Conservation (phyloP, 176 grass and related monocot species). For the Musa troglodytarum region DNA sequence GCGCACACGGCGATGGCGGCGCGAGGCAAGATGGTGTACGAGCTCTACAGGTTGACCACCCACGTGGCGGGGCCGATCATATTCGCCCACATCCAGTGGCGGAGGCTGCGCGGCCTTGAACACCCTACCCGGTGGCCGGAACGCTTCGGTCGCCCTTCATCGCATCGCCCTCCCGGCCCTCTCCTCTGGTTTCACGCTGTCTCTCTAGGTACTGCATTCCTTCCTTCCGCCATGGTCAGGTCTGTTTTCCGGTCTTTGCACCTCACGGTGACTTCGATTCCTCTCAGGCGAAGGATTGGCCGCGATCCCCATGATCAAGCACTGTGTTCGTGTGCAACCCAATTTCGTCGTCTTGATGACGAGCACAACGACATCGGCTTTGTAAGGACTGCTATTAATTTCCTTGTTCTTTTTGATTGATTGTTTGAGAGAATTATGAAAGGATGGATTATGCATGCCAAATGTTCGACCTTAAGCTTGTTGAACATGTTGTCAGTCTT, state of each 20-base stretch:
- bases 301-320: constrained; percentile 62
- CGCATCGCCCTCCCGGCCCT: constrained; percentile 35
- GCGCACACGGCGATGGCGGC: neutral
- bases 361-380: constrained; percentile 70
- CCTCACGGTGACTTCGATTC: neutral
- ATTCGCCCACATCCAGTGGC: constrained; percentile 27
- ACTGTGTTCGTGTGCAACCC: constrained; percentile 34
- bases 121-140: constrained; percentile 54
- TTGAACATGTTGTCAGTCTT: neutral
- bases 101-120: constrained; percentile 49
- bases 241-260: neutral
- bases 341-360: constrained; percentile 63
- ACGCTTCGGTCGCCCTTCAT: constrained; percentile 45
- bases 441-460: neutral
- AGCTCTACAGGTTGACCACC: constrained; percentile 46
- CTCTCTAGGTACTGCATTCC: constrained; percentile 31
- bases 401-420: too few species aligned
- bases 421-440: neutral
- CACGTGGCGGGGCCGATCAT: constrained; percentile 37
- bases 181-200: constrained; percentile 81
- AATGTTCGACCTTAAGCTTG: neutral
- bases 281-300: constrained; percentile 56
- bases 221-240: neutral
- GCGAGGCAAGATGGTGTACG: constrained; percentile 23
- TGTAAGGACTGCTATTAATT: constrained; percentile 26